Conservation (phyloP, 805 yeast species). For the Scheffersomyces stipitis region DNA sequence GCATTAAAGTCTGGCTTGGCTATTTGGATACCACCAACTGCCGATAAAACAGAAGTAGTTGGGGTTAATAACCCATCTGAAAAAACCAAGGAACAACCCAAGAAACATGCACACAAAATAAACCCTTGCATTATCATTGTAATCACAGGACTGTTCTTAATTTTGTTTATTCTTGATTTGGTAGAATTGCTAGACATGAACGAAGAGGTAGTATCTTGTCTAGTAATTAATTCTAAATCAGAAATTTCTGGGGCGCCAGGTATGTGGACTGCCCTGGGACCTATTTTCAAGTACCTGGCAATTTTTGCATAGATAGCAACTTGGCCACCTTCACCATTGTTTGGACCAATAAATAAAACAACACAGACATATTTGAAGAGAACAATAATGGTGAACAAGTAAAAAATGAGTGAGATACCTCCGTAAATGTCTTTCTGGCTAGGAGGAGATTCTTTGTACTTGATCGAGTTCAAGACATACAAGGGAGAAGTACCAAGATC, state of each 20-base stretch:
- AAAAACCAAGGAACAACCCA: conserved; percentile 57
- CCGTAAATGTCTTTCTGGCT: conserved; percentile 45
- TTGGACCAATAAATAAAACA: conserved; percentile 52
- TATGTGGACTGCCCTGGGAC: conserved; percentile 44
- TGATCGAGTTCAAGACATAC: conserved; percentile 43
- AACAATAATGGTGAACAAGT: conserved; percentile 54
- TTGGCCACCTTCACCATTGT: conserved; percentile 64
- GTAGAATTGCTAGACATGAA: conserved; percentile 16
- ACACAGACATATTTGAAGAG: conserved; percentile 50
- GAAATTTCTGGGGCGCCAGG: conserved; percentile 37
- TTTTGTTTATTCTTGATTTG: conserved; percentile 11
- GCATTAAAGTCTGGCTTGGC: conserved; percentile 46
- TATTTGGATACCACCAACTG: conserved; percentile 55
- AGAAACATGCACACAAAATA: conserved; percentile 42
- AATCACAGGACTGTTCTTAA: conserved; percentile 23
- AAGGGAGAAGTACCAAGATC: conserved; percentile 64
- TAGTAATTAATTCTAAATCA: conserved; percentile 26
- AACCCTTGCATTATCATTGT: conserved; percentile 28
- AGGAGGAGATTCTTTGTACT: conserved; percentile 28
- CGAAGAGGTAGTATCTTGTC: conserved; percentile 39
- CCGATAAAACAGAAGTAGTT: conserved; percentile 59
- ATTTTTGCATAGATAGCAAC: conserved; percentile 62
- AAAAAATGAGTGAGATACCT: conserved; percentile 52
- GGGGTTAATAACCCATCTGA: conserved; percentile 65
- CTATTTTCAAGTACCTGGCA: conserved; percentile 48